These are phyloP conservation scores for Westerdykella ornata DNA, from an alignment of 2,329 filamentous ascomycete species.

Conservation along the genomic window DNA sequence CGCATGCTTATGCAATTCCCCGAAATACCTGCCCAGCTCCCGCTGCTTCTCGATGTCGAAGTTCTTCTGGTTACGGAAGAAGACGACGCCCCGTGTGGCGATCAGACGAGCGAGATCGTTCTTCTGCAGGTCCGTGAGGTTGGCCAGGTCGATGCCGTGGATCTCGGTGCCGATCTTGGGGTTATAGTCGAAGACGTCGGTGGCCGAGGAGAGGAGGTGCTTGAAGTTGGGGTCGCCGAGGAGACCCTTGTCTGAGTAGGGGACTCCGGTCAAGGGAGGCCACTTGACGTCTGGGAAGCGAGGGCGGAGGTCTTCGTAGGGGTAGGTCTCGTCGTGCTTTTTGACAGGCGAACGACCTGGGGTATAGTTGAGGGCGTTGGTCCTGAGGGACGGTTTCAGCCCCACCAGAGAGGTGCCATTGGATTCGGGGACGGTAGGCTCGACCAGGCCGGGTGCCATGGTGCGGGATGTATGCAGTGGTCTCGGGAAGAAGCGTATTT, in stretches of 20 bases:
- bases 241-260: conserved; percentile 50
- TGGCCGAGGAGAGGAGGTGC: conserved; percentile 47
- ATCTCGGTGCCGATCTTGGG: conserved; percentile 52
- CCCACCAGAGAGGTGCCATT: conserved; percentile 5
- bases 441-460: conserved; percentile 33
- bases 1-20: conserved; percentile 50
- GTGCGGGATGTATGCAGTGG: conserved; percentile 1
- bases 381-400: conserved; percentile 15
- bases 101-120: conserved; percentile 51
- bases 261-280: conserved; percentile 44
- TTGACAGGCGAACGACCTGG: conserved; percentile 45
- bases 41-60: conserved; percentile 50
- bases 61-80: conserved; percentile 52
- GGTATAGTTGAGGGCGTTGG: conserved; percentile 36
- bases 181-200: conserved; percentile 52
- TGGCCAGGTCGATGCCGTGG: conserved; percentile 46
- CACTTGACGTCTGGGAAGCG: conserved; percentile 50
- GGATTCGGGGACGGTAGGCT: conserved; percentile 15
- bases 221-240: conserved; percentile 50
- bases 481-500: too few relatives aligned
- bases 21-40: conserved; percentile 48
- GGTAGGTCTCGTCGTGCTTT: conserved; percentile 43
- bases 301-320: conserved; percentile 48
- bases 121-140: conserved; percentile 47
- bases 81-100: conserved; percentile 51